Percentiles rank a stretch among this genome's conserved stretches.
phyloP scores from a whole-genome alignment of 148 eudicot species.

The Euryodendron excelsum region DNA sequence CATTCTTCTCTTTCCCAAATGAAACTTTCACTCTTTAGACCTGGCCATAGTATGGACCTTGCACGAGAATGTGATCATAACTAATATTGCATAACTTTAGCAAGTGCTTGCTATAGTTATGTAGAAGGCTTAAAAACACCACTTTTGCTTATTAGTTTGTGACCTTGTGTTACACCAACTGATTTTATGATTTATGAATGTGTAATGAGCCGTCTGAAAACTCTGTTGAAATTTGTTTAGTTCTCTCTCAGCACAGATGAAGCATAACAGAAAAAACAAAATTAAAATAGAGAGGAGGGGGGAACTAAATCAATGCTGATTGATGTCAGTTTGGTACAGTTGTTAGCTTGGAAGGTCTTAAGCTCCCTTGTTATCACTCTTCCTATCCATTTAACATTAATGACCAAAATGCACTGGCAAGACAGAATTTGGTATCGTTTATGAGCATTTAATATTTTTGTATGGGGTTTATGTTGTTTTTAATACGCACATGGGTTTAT shows the following conservation, averaged over 20 bases:
- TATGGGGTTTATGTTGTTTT: neutral
- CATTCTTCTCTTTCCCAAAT: neutral
- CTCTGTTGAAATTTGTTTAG: neutral
- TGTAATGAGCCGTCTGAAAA: neutral
- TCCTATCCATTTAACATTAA: neutral
- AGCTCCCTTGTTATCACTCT: neutral
- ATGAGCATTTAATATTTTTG: neutral
- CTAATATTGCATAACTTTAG: neutral
- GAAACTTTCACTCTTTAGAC: neutral
- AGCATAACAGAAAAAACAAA: neutral
- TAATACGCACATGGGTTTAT: neutral
- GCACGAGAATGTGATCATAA: neutral
- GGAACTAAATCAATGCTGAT: neutral
- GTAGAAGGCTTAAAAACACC: neutral
- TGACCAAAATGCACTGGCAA: neutral
- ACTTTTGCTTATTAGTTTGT: neutral
- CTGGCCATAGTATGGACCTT: neutral
- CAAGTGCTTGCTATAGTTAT: neutral
- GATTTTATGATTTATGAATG: neutral
- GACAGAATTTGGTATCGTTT: neutral
- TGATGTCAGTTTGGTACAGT: neutral
- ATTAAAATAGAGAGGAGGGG: neutral
- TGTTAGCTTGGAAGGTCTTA: neutral
- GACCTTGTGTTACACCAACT: neutral
- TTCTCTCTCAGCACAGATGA: neutral